Evolutionary conservation across 805 yeast genomes (phyloP).

Genomic region (Metschnikowia koreensis): DNA sequence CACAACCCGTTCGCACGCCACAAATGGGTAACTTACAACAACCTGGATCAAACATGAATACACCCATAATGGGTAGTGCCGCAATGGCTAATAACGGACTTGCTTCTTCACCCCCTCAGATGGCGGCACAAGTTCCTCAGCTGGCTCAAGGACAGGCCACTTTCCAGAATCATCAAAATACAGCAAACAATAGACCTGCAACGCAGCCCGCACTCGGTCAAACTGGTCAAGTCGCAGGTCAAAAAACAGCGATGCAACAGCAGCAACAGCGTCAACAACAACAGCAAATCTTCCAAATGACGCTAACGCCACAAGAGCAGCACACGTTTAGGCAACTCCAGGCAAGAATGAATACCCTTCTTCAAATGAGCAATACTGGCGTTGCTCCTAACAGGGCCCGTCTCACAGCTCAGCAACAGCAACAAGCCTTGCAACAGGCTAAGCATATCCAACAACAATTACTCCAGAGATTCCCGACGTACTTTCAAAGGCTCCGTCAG

Average conservation of each 20-base stretch:
- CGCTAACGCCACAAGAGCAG: slow-evolving; percentile 42
- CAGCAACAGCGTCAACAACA: slow-evolving; percentile 25
- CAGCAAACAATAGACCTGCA: slow-evolving; percentile 12
- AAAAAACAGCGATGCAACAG: slow-evolving; percentile 31
- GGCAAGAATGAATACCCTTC: slow-evolving; percentile 38
- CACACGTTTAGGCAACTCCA: slow-evolving; percentile 41
- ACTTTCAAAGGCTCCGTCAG: slow-evolving; percentile 38
- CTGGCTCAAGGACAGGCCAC: slow-evolving; percentile 10
- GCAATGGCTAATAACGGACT: slow-evolving; percentile 12
- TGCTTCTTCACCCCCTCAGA: slow-evolving; percentile 15
- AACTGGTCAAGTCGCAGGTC: slow-evolving; percentile 5
- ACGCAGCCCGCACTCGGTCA: slow-evolving; percentile 13
- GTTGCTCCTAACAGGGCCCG: slow-evolving; percentile 42
- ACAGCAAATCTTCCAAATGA: slow-evolving; percentile 44
- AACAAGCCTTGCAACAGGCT: slow-evolving; percentile 44
- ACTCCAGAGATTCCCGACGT: slow-evolving; percentile 35
- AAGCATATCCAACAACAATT: slow-evolving; percentile 37
- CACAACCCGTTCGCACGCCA: slow-evolving; percentile 11
- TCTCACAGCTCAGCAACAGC: slow-evolving; percentile 44
- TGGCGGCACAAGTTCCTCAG: slow-evolving; percentile 11
- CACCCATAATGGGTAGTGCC: slow-evolving; percentile 14
- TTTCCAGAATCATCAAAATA: slow-evolving; percentile 4
- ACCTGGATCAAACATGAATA: slow-evolving; percentile 15
- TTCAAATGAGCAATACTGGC: slow-evolving; percentile 43
- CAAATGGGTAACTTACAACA: slow-evolving; percentile 13